Base-by-base conservation (phyloP, 2,329 filamentous ascomycete genomes). In the Fusarium sp. region DNA sequence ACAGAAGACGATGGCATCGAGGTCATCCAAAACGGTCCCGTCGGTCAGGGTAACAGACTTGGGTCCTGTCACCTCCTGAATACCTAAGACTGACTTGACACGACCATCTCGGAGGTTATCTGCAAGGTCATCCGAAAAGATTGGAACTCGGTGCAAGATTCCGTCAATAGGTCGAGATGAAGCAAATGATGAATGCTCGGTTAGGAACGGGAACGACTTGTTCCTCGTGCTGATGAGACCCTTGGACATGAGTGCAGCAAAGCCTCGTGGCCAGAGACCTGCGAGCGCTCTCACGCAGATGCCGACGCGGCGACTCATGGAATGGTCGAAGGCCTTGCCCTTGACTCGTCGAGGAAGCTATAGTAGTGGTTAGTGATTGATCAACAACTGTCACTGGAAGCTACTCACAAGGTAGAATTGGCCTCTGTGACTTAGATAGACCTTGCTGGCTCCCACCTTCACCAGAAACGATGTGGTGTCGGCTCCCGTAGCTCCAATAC, bases 401-500 rank as follows among this genome's bases (percentile, higher is more conserved):
- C 27, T n/a, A 70, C 74, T 77, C 62, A 80, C 79, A 27, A 80
- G 59, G 36, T 74, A 74, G 42, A 77, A 73, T 20, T 77, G 75
- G 5, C 80, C 79, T 8, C 84, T 81, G 66, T 86, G 85, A n/a
- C 85, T 85, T 56, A 85, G 71, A 71, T 84, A 86, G 14, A 86
- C 78, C 66, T 85, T 83, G 7, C 78, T 74, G 8, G 84, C 82
- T 29, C 70, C 74, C 10, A 62, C 73, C n/a, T 71, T 81, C 70
- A 31, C 79, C 74, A 59, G 81, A 71, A 65, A 86, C 61, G 50
- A 79, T 65, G 40, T 80, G 2, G 77, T 72, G 40, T 81, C 79
- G 1, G 75, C 75, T 16, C 78, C 79, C 2, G 83, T 85, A 45
- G 82, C 82, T 18, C 84, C 83, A n/a, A 85, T 75, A n/a, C 86